phyloP scores from a whole-genome alignment of 768 basidiomycete genomes.

The Rhodotorula kratochvilovae region DNA sequence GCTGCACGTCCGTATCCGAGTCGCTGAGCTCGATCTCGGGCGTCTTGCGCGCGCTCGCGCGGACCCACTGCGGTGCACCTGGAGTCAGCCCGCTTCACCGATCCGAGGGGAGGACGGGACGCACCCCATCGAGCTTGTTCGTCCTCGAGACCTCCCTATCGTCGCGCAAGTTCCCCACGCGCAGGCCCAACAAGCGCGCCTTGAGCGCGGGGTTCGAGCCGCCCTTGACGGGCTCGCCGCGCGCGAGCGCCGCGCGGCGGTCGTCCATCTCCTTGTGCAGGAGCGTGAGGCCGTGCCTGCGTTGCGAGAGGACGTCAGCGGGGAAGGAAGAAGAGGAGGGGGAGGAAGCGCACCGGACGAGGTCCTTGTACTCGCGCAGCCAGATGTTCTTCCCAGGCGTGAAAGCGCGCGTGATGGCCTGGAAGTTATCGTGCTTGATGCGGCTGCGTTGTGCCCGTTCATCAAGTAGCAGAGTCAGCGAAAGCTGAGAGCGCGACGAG shows the following conservation, averaged over 20 bases:
- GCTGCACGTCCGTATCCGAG: slow-evolving; percentile 14
- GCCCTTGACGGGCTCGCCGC: slow-evolving; percentile 28
- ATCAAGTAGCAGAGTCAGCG: neutral
- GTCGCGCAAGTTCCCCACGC: slow-evolving; percentile 84
- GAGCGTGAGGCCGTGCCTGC: slow-evolving; percentile 74
- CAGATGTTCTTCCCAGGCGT: slow-evolving; percentile 70
- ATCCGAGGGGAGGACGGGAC: neutral
- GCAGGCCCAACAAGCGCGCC: slow-evolving; percentile 71
- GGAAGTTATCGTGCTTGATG: slow-evolving; percentile 84
- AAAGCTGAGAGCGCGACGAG: too few relatives aligned
- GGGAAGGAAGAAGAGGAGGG: too few relatives aligned
- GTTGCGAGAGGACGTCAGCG: neutral
- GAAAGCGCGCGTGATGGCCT: slow-evolving; percentile 81
- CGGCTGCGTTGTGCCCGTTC: slow-evolving; percentile 50
- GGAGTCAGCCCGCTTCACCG: too few relatives aligned
- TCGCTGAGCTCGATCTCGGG: slow-evolving; percentile 9
- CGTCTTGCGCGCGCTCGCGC: neutral
- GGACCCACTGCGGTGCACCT: neutral
- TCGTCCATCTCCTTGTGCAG: slow-evolving; percentile 70
- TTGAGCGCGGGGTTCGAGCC: slow-evolving; percentile 54
- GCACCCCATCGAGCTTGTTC: slow-evolving; percentile 32
- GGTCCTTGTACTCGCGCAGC: slow-evolving; percentile 58
- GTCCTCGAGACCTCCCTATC: slow-evolving; percentile 30
- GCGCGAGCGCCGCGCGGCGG: slow-evolving; percentile 4
- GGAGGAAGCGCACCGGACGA: slow-evolving; percentile 52